Percentiles rank a stretch among this genome's conserved stretches.
phyloP scores from a whole-genome alignment of 2,329 filamentous ascomycete genomes.

The Talaromyces sp. region DNA sequence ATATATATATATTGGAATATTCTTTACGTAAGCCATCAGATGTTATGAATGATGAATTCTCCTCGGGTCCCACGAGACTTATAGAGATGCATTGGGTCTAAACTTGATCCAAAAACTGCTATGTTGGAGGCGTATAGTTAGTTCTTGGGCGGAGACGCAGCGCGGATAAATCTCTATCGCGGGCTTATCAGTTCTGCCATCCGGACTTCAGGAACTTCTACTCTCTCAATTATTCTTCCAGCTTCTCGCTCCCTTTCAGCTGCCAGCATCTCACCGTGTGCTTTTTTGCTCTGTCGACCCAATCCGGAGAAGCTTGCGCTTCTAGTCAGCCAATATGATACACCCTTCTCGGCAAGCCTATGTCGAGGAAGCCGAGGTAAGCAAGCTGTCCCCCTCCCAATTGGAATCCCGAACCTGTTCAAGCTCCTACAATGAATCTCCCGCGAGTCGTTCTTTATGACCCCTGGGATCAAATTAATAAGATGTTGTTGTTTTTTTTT shows the following conservation, averaged over 20 bases:
- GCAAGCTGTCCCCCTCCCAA: slow-evolving; percentile 26
- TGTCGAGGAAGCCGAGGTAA: slow-evolving; percentile 81
- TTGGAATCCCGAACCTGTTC: not conserved
- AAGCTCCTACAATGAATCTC: not conserved
- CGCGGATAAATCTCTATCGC: slow-evolving; percentile 6
- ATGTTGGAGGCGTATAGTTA: not conserved
- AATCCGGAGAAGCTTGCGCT: slow-evolving; percentile 12
- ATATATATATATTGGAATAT: too few relatives aligned
- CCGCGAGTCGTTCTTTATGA: too few relatives aligned
- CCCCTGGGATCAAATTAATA: too few relatives aligned
- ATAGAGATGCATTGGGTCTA: too few relatives aligned
- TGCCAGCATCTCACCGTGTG: not conserved
- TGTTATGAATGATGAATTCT: too few relatives aligned
- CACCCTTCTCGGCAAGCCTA: slow-evolving; percentile 92
- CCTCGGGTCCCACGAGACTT: too few relatives aligned
- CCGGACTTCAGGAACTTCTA: slow-evolving; percentile 18
- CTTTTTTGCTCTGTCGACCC: not conserved
- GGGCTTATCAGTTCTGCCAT: slow-evolving; percentile 26
- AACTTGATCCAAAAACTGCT: too few relatives aligned
- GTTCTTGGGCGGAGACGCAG: slow-evolving; percentile 4
- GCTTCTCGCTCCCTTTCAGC: not conserved
- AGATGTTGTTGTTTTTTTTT: too few relatives aligned
- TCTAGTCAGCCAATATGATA: slow-evolving; percentile 53
- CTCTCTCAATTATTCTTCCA: not conserved
- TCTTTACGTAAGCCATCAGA: too few relatives aligned